phyloP scores from a whole-genome alignment of 140 eudicot species.

The Anethum foeniculum region DNA sequence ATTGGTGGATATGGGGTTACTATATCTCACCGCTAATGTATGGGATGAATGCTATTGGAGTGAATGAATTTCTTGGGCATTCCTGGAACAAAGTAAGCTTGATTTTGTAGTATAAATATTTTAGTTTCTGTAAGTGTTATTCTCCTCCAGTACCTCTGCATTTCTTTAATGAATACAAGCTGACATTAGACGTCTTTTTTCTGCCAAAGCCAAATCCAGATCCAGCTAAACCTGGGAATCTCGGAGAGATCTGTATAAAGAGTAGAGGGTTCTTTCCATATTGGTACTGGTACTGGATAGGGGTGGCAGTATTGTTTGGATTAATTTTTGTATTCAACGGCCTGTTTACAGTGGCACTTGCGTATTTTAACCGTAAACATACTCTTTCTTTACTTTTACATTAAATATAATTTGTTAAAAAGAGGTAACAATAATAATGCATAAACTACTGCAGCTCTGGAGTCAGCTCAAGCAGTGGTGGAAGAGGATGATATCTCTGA shows the following conservation, averaged over 20 bases:
- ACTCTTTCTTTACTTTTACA: not conserved
- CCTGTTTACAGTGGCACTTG: constrained; percentile 36
- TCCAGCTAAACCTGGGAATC: not conserved
- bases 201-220: constrained; percentile 16
- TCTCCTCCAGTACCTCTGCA: not conserved
- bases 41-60: constrained; percentile 54
- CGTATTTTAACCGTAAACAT: constrained; percentile 44
- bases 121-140: not conserved
- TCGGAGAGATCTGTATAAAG: constrained; percentile 33
- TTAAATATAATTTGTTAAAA: not conserved
- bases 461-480: constrained; percentile 42
- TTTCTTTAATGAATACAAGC: not conserved
- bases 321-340: constrained; percentile 33
- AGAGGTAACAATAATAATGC: not conserved
- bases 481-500: constrained; percentile 15
- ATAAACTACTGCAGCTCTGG: constrained; percentile 42
- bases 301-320: constrained; percentile 36
- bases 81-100: constrained; percentile 56
- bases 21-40: constrained; percentile 83
- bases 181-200: not conserved
- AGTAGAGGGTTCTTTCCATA: constrained; percentile 53
- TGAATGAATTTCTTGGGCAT: constrained; percentile 63
- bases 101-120: not conserved
- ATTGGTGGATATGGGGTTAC: constrained; percentile 94
- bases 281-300: constrained; percentile 64